These are phyloP conservation scores for Plenodomus lindquistii DNA, from an alignment of 2,329 filamentous ascomycete genomes.

Conservation along the genomic window DNA sequence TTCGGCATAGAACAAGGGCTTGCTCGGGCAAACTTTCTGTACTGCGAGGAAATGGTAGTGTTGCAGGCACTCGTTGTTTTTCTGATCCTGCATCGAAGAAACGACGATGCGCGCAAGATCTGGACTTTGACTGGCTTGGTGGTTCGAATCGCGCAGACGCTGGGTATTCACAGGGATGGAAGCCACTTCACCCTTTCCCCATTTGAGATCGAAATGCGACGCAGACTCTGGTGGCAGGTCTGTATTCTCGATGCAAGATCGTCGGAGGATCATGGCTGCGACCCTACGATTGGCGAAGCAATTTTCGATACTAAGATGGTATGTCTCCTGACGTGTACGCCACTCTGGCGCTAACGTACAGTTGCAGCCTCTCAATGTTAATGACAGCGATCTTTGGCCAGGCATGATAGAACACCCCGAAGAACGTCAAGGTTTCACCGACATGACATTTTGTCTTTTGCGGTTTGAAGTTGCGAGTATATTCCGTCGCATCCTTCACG, in stretches of 20 bases:
- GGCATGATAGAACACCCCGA: constrained; percentile 54
- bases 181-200: constrained; percentile 58
- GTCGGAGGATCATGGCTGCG: constrained; percentile 66
- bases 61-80: constrained; percentile 67
- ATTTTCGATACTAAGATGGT: constrained; percentile 63
- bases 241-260: constrained; percentile 63
- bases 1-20: constrained; percentile 67
- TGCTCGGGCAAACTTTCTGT: constrained; percentile 64
- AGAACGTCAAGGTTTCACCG: constrained; percentile 58
- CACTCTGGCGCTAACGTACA: constrained; percentile 7
- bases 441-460: constrained; percentile 62
- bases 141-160: constrained; percentile 62
- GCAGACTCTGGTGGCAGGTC: constrained; percentile 64
- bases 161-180: constrained; percentile 65
- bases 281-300: constrained; percentile 61
- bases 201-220: constrained; percentile 64
- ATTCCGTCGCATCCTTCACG: constrained; percentile 51
- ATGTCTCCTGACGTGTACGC: not conserved
- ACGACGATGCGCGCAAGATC: constrained; percentile 54
- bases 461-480: constrained; percentile 56
- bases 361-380: constrained; percentile 56
- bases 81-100: constrained; percentile 59
- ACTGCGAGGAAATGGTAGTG: constrained; percentile 63
- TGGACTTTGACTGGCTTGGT: constrained; percentile 64
- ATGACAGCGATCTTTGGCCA: constrained; percentile 58